These are phyloP conservation scores for Amphicarpaea edgeworthii DNA, from an alignment of 306 rosid species.

Conservation along the genomic window DNA sequence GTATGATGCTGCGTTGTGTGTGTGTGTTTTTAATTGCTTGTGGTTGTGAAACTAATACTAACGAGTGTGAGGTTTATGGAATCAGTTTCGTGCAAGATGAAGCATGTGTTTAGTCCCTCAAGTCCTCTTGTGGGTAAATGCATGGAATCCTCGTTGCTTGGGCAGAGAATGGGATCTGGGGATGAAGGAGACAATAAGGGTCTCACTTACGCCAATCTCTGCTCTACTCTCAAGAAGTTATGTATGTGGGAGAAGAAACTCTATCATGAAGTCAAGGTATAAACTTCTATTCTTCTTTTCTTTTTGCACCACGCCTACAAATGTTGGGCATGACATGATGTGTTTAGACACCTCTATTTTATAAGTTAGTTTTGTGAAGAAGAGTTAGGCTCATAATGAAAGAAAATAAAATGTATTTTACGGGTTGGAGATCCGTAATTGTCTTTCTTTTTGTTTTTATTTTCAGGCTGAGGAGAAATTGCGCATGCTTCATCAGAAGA, in stretches of 20 bases:
- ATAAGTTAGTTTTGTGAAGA: too few species aligned
- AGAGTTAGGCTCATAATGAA: too few species aligned
- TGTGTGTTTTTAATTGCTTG: not conserved
- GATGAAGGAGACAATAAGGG: constrained; percentile 48
- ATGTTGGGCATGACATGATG: too few species aligned
- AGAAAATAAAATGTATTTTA: not conserved
- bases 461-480: constrained; percentile 78
- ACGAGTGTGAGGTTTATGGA: constrained; percentile 8
- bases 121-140: constrained; percentile 28
- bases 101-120: constrained; percentile 48
- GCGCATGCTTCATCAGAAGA: constrained; percentile 70
- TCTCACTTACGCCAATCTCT: constrained; percentile 48
- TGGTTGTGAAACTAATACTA: constrained; percentile 21
- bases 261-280: constrained; percentile 84
- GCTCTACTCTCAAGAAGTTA: constrained; percentile 67
- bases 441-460: not conserved
- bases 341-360: too few species aligned
- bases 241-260: constrained; percentile 89
- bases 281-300: not conserved
- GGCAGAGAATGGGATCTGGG: constrained; percentile 33
- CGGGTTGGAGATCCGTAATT: not conserved
- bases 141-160: constrained; percentile 42
- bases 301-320: too few species aligned
- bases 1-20: not conserved
- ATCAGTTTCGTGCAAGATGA: constrained; percentile 64